Evolutionary conservation across 495 filamentous ascomycete species (phyloP).

Genomic region (Penicillium cataractarum): DNA sequence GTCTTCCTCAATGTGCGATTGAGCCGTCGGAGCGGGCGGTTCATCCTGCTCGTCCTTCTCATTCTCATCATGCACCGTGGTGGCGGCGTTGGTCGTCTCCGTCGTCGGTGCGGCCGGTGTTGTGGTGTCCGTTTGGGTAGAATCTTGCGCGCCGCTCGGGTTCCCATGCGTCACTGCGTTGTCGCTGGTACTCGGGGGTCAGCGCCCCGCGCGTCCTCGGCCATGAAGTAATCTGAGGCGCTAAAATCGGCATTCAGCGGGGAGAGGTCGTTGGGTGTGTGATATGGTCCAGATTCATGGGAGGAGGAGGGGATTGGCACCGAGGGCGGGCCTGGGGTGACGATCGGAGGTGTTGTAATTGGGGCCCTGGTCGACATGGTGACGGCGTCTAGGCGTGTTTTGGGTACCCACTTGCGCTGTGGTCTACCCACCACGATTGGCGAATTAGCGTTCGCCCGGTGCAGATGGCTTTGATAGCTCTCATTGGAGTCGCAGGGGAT

Average conservation of each 20-base stretch:
- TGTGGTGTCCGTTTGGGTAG: constrained; percentile 14
- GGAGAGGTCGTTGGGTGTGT: constrained; percentile 40
- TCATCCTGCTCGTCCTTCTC: constrained; percentile 30
- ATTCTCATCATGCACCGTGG: constrained; percentile 18
- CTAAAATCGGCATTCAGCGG: constrained; percentile 43
- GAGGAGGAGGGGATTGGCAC: constrained; percentile 35
- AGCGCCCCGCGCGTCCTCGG: constrained; percentile 39
- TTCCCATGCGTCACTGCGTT: constrained; percentile 15
- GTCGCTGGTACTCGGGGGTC: constrained; percentile 30
- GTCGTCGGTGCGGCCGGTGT: constrained; percentile 8
- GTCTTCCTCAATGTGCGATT: constrained; percentile 25
- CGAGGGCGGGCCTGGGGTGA: constrained; percentile 24
- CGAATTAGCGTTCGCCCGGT: constrained; percentile 18
- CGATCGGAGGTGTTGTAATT: constrained; percentile 32
- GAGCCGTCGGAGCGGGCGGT: constrained; percentile 11
- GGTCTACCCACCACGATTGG: constrained; percentile 26
- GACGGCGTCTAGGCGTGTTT: constrained; percentile 38
- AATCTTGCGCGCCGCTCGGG: constrained; percentile 24
- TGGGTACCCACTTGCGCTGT: constrained; percentile 36
- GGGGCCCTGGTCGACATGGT: constrained; percentile 44
- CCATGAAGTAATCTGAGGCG: constrained; percentile 40
- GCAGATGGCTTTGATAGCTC: constrained; percentile 6
- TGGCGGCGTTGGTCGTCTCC: constrained; percentile 7
- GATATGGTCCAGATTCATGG: constrained; percentile 37
- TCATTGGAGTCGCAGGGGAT: constrained; percentile 9